Evolutionary conservation across 371 early-diverging fungal species (phyloP).

Genomic region (Dichotomocladium elegans): DNA sequence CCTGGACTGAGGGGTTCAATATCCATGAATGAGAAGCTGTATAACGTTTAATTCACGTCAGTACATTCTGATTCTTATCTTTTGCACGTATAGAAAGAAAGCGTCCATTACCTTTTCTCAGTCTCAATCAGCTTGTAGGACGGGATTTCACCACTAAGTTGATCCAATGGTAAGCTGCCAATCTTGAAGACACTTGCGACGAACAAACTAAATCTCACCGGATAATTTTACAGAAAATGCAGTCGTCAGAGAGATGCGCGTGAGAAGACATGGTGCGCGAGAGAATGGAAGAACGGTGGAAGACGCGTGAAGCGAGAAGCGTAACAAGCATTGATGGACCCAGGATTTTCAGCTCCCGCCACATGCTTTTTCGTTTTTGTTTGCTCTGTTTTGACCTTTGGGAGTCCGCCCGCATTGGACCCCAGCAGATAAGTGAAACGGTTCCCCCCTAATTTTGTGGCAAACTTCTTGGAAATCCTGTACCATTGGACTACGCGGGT

Average conservation of each 20-base stretch:
- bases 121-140: slow-evolving; percentile 81
- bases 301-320: background rate
- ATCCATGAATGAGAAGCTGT: slow-evolving; percentile 70
- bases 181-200: background rate
- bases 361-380: no score
- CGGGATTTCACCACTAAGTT: slow-evolving; percentile 76
- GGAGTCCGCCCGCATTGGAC: no score
- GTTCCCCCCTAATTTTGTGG: no score
- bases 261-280: slow-evolving; percentile 12
- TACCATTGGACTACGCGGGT: no score
- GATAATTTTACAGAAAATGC: slow-evolving; percentile 92
- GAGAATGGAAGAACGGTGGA: slow-evolving; percentile 2
- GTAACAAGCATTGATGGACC: background rate
- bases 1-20: slow-evolving; percentile 78
- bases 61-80: no score
- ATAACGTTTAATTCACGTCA: background rate
- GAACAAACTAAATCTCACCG: slow-evolving; percentile 20
- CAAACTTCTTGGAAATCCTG: no score
- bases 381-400: no score
- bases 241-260: slow-evolving; percentile 41
- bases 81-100: background rate
- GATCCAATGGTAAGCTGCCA: background rate
- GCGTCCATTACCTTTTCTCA: slow-evolving; percentile 56
- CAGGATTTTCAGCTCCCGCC: no score
- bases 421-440: no score